Base-by-base conservation (phyloP, 345 rosid genomes). In the Hibiscus tridactylites region DNA sequence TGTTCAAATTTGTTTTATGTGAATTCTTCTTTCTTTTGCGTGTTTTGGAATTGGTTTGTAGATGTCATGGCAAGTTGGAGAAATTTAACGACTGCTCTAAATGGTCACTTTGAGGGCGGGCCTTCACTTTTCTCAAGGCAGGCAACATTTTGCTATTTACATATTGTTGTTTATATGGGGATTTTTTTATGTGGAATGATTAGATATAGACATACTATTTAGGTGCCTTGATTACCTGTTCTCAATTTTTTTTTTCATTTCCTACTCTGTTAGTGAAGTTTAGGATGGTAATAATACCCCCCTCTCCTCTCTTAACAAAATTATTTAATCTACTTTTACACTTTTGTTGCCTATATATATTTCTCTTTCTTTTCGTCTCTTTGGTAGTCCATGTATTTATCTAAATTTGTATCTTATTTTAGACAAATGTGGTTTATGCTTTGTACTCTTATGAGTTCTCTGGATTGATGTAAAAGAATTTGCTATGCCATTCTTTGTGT, bases 61-160 rank as follows among this genome's bases (percentile, higher is more conserved):
- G 80, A 80, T 74, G 73, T 73, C 82, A 75, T 87, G 83, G 86
- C 79, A 85, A 80, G 75, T 88, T 70, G 80, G 80, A 81, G 76
- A 82, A 66, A 81, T 83, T 71, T 87, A 75, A 77, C 68, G 21
- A 77, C 81, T 80, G 81, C 80, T 80, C 76, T 76, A 64, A 78
- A 70, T 85, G 80, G 76, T 81, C 80, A 71, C 63, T 75, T 73
- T 83, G 80, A 80, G 77, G 85, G 76, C 72, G 80, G 85, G 78
- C 68, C 84, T 83, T 82, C 84, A 76, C 83, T 77, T 72, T 64
- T 74, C 83, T 75, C 81, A 49, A 82, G 83, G 81, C 83, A 78
- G 78, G 81, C 79, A 78, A 61, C 62, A 73, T 69, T 80, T 81
- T 81, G 78, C 73, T 78, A 70, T 82, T 77, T 74, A 28, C 52